Conservation (phyloP, 192 early-diverging fungal species). For the Ambispora gerdemannii region DNA sequence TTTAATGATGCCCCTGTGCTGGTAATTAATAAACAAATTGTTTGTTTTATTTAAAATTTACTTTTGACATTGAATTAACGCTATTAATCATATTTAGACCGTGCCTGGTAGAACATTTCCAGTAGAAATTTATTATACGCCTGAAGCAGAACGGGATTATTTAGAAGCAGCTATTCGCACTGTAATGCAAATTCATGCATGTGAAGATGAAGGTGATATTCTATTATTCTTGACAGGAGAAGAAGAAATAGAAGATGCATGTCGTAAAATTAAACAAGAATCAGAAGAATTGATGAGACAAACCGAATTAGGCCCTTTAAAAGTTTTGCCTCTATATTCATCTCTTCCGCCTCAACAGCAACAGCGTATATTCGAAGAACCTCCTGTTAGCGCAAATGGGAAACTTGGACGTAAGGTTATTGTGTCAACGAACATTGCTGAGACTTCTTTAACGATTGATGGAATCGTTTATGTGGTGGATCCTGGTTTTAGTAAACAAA, state of each 20-base stretch:
- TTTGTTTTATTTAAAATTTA: conserved; percentile 19
- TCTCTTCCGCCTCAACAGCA: conserved; percentile 87
- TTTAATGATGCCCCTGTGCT: conserved; percentile 93
- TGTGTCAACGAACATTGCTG: conserved; percentile 96
- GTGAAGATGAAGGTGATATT: conserved; percentile 94
- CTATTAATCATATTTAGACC: conserved; percentile 35
- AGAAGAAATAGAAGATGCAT: conserved; percentile 98
- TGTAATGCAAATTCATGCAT: conserved; percentile 89
- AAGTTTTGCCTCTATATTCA: conserved; percentile 88
- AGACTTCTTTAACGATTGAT: conserved; percentile 97
- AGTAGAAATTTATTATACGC: conserved; percentile 96
- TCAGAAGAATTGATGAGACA: conserved; percentile 66
- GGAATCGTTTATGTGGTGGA: conserved; percentile 99
- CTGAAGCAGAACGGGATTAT: conserved; percentile 96
- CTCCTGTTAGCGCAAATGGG: conserved; percentile 70
- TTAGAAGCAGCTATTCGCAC: conserved; percentile 95
- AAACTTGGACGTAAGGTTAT: conserved; percentile 94
- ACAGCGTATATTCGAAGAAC: conserved; percentile 88
- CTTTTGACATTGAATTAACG: neutral
- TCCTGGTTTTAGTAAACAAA: conserved; percentile 98
- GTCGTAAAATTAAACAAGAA: conserved; percentile 74
- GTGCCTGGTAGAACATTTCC: conserved; percentile 98
- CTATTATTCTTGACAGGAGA: conserved; percentile 97
- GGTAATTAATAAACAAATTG: conserved; percentile 40
- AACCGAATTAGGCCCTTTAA: conserved; percentile 72